A percentile compares a stretch with the other conserved stretches of the same genome.
Evolutionary conservation across 1,139 yeast genomes (phyloP).

Genomic region (Candida sp.): DNA sequence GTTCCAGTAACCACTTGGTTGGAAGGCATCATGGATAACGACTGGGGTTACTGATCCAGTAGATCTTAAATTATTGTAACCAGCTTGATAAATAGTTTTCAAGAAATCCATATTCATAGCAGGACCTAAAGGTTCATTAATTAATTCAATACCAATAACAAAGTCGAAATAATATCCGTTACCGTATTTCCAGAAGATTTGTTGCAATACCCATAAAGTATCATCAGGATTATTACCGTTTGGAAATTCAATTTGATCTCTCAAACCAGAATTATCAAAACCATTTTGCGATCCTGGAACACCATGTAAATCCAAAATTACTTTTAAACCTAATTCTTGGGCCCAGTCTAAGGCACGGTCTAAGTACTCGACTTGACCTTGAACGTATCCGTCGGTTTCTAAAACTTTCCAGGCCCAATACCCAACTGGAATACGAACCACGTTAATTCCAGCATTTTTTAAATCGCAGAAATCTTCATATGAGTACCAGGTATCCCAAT

Average conservation of each 20-base stretch:
- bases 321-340: slow-evolving; percentile 57
- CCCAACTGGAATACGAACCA: slow-evolving; percentile 90
- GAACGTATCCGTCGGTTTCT: slow-evolving; percentile 79
- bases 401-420: slow-evolving; percentile 86
- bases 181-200: slow-evolving; percentile 60
- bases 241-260: slow-evolving; percentile 65
- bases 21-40: slow-evolving; percentile 75
- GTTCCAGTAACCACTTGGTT: slow-evolving; percentile 61
- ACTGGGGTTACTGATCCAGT: slow-evolving; percentile 50
- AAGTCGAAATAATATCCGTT: slow-evolving; percentile 62
- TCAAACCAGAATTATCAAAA: slow-evolving; percentile 88
- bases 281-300: slow-evolving; percentile 99
- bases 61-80: slow-evolving; percentile 51
- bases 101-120: slow-evolving; percentile 55
- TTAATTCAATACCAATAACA: slow-evolving; percentile 76
- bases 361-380: slow-evolving; percentile 74
- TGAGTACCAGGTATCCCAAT: slow-evolving; percentile 80
- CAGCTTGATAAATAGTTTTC: slow-evolving; percentile 52
- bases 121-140: slow-evolving; percentile 89
- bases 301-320: slow-evolving; percentile 93
- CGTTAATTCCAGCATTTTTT: slow-evolving; percentile 66
- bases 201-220: slow-evolving; percentile 50
- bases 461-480: slow-evolving; percentile 70
- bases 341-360: slow-evolving; percentile 82
- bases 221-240: slow-evolving; percentile 45